A percentile compares a stretch with the other conserved stretches of the same genome.
Evolutionary conservation across 2,329 filamentous ascomycete genomes (phyloP).

Genomic region (Pestalotiopsis sp.): DNA sequence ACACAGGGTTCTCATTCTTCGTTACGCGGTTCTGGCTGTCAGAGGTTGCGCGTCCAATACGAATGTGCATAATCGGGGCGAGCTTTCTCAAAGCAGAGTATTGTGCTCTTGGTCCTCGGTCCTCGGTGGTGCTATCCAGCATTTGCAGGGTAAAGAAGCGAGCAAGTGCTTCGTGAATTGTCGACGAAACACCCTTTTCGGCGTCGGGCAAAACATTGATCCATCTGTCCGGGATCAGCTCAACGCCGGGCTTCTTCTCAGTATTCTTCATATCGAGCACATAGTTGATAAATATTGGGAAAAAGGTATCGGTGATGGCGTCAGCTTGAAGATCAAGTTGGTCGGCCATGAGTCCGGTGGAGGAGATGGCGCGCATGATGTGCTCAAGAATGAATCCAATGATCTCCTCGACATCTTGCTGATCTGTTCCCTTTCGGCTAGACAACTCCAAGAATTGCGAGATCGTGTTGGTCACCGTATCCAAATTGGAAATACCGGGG

Average conservation of each 20-base stretch:
- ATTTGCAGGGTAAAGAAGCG: conserved; percentile 79
- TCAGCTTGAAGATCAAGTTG: conserved; percentile 77
- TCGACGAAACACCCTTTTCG: conserved; percentile 45
- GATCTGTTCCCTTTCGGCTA: conserved; percentile 59
- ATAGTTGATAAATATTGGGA: conserved; percentile 63
- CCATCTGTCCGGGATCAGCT: conserved; percentile 63
- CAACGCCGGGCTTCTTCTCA: conserved; percentile 47
- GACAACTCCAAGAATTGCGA: conserved; percentile 45
- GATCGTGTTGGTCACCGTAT: conserved; percentile 42
- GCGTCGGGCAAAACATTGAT: conserved; percentile 60
- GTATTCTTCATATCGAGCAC: conserved; percentile 45
- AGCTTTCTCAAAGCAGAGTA: conserved; percentile 75
- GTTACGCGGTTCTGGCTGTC: conserved; percentile 43
- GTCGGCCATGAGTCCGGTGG: conserved; percentile 61
- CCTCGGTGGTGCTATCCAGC: conserved; percentile 37
- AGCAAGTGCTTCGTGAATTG: conserved; percentile 83
- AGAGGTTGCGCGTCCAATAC: conserved; percentile 81
- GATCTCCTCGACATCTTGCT: conserved; percentile 96
- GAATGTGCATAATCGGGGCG: conserved; percentile 85
- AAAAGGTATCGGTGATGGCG: conserved; percentile 71
- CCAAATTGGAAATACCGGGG: conserved; percentile 36
- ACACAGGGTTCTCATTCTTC: conserved; percentile 78
- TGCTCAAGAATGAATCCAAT: conserved; percentile 91
- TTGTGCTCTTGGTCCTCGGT: conserved; percentile 56
- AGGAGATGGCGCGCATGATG: conserved; percentile 83